These are phyloP conservation scores for Neurospora africana DNA, from an alignment of 495 filamentous ascomycete species.

Conservation along the genomic window DNA sequence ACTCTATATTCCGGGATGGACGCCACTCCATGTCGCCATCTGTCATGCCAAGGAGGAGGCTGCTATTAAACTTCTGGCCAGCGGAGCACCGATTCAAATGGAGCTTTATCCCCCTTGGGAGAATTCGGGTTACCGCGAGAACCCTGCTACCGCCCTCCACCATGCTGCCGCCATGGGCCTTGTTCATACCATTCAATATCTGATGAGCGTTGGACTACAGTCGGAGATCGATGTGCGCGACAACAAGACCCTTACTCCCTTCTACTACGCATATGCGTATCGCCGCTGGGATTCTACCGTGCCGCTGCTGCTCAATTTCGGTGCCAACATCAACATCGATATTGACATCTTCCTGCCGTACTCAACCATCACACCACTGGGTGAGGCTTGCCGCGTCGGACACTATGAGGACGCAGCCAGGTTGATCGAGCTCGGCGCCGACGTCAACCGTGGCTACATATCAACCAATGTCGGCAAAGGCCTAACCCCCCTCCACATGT, in stretches of 20 bases:
- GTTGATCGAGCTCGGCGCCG: constrained; percentile 25
- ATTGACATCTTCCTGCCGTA: constrained; percentile 24
- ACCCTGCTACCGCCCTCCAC: constrained; percentile 17
- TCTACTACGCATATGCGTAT: constrained; percentile 26
- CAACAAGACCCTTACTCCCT: constrained; percentile 19
- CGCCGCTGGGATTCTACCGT: constrained; percentile 21
- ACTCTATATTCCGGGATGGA: constrained; percentile 14
- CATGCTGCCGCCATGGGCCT: constrained; percentile 21
- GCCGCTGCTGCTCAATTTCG: constrained; percentile 19
- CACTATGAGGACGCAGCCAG: constrained; percentile 21
- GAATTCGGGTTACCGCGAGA: not conserved
- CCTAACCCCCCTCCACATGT: constrained; percentile 22
- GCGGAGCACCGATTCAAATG: constrained; percentile 20
- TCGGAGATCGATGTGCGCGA: constrained; percentile 20
- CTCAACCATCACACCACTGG: constrained; percentile 23
- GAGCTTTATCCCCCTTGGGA: not conserved
- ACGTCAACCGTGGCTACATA: constrained; percentile 17
- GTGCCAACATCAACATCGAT: constrained; percentile 25
- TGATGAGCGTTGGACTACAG: constrained; percentile 20
- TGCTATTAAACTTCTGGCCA: constrained; percentile 23
- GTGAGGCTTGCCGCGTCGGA: constrained; percentile 26
- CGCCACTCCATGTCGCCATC: constrained; percentile 28
- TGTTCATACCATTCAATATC: constrained; percentile 7
- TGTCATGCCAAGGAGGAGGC: constrained; percentile 23
- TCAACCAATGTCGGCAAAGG: constrained; percentile 4